Conservation (phyloP, 1,284 basidiomycete genomes). For the Ustilago esculenta region DNA sequence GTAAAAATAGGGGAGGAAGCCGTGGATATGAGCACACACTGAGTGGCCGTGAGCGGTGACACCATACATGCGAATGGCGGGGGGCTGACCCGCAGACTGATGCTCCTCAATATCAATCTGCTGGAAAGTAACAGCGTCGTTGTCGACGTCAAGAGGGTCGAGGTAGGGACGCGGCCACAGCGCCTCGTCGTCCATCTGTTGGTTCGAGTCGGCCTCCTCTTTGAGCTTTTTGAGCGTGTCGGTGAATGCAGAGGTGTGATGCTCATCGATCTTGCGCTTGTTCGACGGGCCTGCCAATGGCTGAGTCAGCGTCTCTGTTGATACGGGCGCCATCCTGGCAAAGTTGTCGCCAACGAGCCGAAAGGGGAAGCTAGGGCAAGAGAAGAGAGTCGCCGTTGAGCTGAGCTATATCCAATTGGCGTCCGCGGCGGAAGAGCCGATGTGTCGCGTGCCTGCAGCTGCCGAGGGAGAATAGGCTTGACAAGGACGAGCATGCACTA, state of each 20-base stretch:
- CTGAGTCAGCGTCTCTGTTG: constrained; percentile 29
- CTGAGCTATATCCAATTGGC: no score
- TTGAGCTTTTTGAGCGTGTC: constrained; percentile 57
- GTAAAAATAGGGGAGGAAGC: constrained; percentile 66
- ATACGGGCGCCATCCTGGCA: constrained; percentile 43
- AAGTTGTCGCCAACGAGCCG: constrained; percentile 10
- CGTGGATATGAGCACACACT: constrained; percentile 65
- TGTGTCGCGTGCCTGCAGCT: not conserved
- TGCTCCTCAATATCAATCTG: constrained; percentile 66
- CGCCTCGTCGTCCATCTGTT: constrained; percentile 45
- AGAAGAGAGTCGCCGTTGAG: not conserved
- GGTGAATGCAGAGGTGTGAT: constrained; percentile 50
- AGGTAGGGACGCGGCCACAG: constrained; percentile 57
- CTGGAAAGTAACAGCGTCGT: constrained; percentile 58
- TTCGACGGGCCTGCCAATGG: constrained; percentile 28
- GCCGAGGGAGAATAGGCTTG: not conserved
- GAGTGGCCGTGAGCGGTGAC: constrained; percentile 60
- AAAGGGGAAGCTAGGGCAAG: constrained; percentile 7
- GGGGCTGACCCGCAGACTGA: constrained; percentile 48
- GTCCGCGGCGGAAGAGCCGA: not conserved
- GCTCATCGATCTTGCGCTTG: constrained; percentile 47
- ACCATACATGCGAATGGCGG: constrained; percentile 65
- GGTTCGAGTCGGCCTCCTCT: constrained; percentile 43
- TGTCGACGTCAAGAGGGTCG: constrained; percentile 42
- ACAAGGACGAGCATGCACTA: no score